These are phyloP conservation scores for Lichtheimia corymbifera DNA, from an alignment of 371 early-diverging fungal species.

Conservation along the genomic window DNA sequence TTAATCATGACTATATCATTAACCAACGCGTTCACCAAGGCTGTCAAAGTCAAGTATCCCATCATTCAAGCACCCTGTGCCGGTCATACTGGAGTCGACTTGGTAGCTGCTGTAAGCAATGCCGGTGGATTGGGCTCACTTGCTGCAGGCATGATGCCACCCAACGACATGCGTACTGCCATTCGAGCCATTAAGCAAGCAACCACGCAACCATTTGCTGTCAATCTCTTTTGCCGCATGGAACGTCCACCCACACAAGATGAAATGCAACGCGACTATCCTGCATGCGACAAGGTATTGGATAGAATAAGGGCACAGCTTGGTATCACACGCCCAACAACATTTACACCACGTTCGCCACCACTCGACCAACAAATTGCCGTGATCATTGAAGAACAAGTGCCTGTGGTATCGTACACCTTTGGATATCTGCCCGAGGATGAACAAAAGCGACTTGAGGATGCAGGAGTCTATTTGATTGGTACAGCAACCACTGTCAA, in stretches of 20 bases:
- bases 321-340: constrained; percentile 22
- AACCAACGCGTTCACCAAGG: constrained; percentile 16
- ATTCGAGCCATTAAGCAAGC: constrained; percentile 34
- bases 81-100: constrained; percentile 32
- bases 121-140: constrained; percentile 45
- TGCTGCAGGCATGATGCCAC: constrained; percentile 37
- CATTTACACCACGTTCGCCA: constrained; percentile 35
- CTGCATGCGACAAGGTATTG: constrained; percentile 15
- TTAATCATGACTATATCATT: background rate
- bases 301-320: constrained; percentile 33
- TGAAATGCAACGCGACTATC: constrained; percentile 31
- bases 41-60: constrained; percentile 33
- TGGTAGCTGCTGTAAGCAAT: constrained; percentile 43
- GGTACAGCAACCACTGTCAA: constrained; percentile 47
- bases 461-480: constrained; percentile 37
- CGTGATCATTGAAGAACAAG: constrained; percentile 40
- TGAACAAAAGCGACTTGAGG: constrained; percentile 21
- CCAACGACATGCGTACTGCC: constrained; percentile 26
- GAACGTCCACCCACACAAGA: constrained; percentile 14
- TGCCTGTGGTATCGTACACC: constrained; percentile 46
- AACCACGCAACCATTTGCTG: constrained; percentile 39
- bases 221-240: constrained; percentile 44
- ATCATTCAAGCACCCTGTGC: constrained; percentile 49
- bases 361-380: constrained; percentile 39
- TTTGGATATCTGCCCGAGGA: constrained; percentile 42